Conservation (phyloP, 2,329 filamentous ascomycete genomes). For the Penicillium corylophilum region DNA sequence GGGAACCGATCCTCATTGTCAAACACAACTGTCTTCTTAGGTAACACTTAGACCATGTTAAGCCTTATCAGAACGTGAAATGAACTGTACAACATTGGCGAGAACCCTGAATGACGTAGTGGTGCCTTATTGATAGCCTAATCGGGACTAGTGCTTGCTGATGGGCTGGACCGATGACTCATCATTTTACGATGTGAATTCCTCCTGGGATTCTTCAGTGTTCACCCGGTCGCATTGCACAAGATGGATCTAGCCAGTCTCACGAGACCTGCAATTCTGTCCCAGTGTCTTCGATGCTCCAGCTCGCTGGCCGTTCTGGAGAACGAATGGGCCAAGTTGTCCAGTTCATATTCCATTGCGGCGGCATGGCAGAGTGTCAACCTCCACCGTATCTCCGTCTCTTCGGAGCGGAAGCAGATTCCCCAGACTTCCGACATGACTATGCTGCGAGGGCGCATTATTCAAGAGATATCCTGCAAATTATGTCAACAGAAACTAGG, state of each 20-base stretch:
- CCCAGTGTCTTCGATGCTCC: slow-evolving; percentile 40
- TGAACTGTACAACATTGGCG: not conserved
- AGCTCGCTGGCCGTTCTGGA: slow-evolving; percentile 42
- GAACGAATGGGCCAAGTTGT: slow-evolving; percentile 43
- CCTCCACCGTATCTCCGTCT: slow-evolving; percentile 38
- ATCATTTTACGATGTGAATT: slow-evolving; percentile 24
- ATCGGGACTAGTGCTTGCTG: slow-evolving; percentile 18
- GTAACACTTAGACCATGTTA: not conserved
- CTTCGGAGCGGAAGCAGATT: slow-evolving; percentile 37
- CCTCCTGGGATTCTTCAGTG: slow-evolving; percentile 10
- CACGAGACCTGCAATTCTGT: slow-evolving; percentile 38
- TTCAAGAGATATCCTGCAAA: slow-evolving; percentile 39
- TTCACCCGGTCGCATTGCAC: slow-evolving; percentile 3
- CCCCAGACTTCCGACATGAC: slow-evolving; percentile 38
- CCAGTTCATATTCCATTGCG: slow-evolving; percentile 37
- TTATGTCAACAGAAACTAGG: slow-evolving; percentile 41
- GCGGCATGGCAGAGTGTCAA: slow-evolving; percentile 41
- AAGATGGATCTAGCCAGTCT: slow-evolving; percentile 38
- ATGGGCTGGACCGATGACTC: slow-evolving; percentile 29
- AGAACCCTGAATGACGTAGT: slow-evolving; percentile 12
- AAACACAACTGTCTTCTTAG: not conserved
- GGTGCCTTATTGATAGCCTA: slow-evolving; percentile 21
- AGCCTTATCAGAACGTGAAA: too few species aligned
- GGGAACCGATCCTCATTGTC: not conserved
- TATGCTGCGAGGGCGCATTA: slow-evolving; percentile 34